Percentiles rank a stretch among this genome's conserved stretches.
phyloP scores from a whole-genome alignment of 306 rosid species.

The peach (Prunus persica) region Prunus_persica_NCBIv2 NC_034016.1:20397001-20397500 shows the following conservation, averaged over 20 bases:
- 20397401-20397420: constrained; percentile 97
- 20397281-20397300: background rate
- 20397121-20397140: constrained; percentile 96
- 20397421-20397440: constrained; percentile 98
- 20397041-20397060: constrained; percentile 50
- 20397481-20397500: constrained; percentile 1
- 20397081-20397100: constrained; percentile 85
- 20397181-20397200: constrained; percentile 76
- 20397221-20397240: constrained; percentile 25
- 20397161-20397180: constrained; percentile 42
- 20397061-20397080: constrained; percentile 80
- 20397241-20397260: background rate
- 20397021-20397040: constrained; percentile 6
- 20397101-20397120: constrained; percentile 92
- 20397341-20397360: background rate
- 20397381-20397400: constrained; percentile 92
- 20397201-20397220: constrained; percentile 98
- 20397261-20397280: background rate
- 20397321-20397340: background rate
- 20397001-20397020: constrained; percentile 1
- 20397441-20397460: constrained; percentile 71
- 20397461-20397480: constrained; percentile 32
- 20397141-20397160: constrained; percentile 71
- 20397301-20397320: background rate
- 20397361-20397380: constrained; percentile 72